Percentiles rank a stretch among this genome's conserved stretches.
Evolutionary conservation across 108 stramenopile species (phyloP).

Genomic region (Mediolabrus comicus): DNA sequence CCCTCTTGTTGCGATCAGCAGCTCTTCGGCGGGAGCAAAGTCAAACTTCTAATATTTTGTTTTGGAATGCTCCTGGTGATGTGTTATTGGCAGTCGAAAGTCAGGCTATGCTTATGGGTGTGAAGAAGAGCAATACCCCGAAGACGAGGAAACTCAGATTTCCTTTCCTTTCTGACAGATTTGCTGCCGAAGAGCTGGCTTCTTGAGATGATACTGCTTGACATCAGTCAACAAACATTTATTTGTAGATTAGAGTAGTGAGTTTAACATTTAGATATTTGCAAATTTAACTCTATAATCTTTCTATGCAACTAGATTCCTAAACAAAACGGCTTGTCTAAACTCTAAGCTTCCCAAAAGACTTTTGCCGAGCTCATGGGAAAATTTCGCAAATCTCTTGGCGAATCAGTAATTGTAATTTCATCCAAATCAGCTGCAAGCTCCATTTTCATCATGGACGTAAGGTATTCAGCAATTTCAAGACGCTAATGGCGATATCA

Average conservation of each 20-base stretch:
- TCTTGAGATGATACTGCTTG: background rate
- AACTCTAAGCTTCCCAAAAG: background rate
- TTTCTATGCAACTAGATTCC: background rate
- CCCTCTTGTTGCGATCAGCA: conserved; percentile 22
- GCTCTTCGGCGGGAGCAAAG: conserved; percentile 13
- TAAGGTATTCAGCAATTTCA: conserved; percentile 86
- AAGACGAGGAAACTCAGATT: conserved; percentile 6
- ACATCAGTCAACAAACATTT: no score
- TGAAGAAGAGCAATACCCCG: background rate
- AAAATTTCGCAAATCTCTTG: no score
- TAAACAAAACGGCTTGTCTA: background rate
- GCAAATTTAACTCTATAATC: background rate
- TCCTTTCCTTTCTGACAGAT: conserved; percentile 16
- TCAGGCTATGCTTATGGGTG: conserved; percentile 25
- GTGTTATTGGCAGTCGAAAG: conserved; percentile 26
- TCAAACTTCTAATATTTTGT: background rate
- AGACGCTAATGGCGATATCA: conserved; percentile 89
- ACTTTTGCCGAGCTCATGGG: no score
- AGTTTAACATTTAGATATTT: background rate
- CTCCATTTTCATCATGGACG: conserved; percentile 74
- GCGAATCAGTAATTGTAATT: no score
- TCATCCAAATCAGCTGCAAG: no score
- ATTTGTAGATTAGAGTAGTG: background rate
- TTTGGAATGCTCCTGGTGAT: conserved; percentile 25
- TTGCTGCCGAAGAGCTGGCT: conserved; percentile 1